Evolutionary conservation across 2,329 filamentous ascomycete species (phyloP).

Genomic region (Rhynchosporium secalis): DNA sequence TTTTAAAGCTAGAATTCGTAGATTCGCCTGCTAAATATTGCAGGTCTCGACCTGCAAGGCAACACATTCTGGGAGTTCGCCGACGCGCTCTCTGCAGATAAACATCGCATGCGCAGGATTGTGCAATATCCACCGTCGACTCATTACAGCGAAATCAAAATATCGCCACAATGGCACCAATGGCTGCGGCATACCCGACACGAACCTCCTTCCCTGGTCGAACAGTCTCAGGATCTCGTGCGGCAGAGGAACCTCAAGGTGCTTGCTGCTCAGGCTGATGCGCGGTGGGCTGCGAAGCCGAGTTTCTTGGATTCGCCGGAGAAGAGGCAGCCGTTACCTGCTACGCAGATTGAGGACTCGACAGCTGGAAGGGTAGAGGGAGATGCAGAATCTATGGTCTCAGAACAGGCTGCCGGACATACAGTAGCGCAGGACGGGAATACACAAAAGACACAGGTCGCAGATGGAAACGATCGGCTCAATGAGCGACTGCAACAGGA

Average conservation of each 20-base stretch:
- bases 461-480: slow-evolving; percentile 5
- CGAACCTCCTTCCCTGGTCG: slow-evolving; percentile 55
- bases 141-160: slow-evolving; percentile 55
- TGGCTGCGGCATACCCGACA: slow-evolving; percentile 64
- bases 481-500: slow-evolving; percentile 1
- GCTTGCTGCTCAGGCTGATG: slow-evolving; percentile 62
- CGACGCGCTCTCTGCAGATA: slow-evolving; percentile 43
- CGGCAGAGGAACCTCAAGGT: slow-evolving; percentile 55
- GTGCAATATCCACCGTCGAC: slow-evolving; percentile 57
- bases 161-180: slow-evolving; percentile 66
- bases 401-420: neutral
- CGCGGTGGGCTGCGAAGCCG: slow-evolving; percentile 62
- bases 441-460: neutral
- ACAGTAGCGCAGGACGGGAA: neutral
- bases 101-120: slow-evolving; percentile 58
- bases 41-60: slow-evolving; percentile 63
- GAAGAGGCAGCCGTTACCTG: slow-evolving; percentile 36
- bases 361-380: slow-evolving; percentile 11
- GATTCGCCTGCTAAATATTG: neutral
- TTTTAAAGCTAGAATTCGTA: neutral
- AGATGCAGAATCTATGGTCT: neutral
- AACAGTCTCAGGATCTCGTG: slow-evolving; percentile 55
- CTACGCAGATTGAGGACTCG: slow-evolving; percentile 31
- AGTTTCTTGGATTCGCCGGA: slow-evolving; percentile 48
- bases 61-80: slow-evolving; percentile 72